Conservation (phyloP, 306 rosid genomes). For the Castanea mollissima region DNA sequence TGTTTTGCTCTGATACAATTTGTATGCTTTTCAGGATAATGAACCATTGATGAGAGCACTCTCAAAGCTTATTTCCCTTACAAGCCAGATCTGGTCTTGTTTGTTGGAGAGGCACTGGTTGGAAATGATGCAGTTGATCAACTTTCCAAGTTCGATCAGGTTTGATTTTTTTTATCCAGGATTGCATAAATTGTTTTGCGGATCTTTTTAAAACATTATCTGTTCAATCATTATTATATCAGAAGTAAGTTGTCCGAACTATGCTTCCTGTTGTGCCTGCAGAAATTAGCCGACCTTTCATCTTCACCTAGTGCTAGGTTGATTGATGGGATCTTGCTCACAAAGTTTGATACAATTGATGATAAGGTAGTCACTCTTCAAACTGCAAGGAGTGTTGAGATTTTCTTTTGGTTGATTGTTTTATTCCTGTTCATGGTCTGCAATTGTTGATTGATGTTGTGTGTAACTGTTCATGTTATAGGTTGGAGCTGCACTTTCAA, state of each 20-base stretch:
- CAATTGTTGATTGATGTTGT: neutral
- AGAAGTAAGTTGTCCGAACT: neutral
- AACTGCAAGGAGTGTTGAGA: slow-evolving; percentile 11
- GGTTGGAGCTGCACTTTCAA: slow-evolving; percentile 99
- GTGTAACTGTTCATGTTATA: slow-evolving; percentile 19
- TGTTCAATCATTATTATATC: neutral
- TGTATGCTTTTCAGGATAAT: neutral
- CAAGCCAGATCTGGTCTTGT: slow-evolving; percentile 91
- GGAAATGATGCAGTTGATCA: slow-evolving; percentile 99
- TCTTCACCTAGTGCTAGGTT: slow-evolving; percentile 58
- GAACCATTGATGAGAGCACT: slow-evolving; percentile 83
- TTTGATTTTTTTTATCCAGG: slow-evolving; percentile 17
- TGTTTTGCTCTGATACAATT: slow-evolving; percentile 6
- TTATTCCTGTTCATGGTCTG: slow-evolving; percentile 1
- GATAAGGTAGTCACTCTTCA: slow-evolving; percentile 65
- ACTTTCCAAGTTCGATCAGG: slow-evolving; percentile 97
- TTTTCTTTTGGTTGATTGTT: neutral
- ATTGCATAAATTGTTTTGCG: neutral
- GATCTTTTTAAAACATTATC: neutral
- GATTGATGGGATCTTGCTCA: slow-evolving; percentile 96
- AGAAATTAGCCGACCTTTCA: slow-evolving; percentile 95
- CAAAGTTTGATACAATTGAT: slow-evolving; percentile 93
- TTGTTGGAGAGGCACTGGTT: slow-evolving; percentile 97
- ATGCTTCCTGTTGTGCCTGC: slow-evolving; percentile 16
- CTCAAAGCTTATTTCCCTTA: slow-evolving; percentile 84